Evolutionary conservation across 148 eudicot genomes (phyloP), one percentile per base, ranked within the genome.

Genomic region (Pharnaceum exiguum): DNA sequence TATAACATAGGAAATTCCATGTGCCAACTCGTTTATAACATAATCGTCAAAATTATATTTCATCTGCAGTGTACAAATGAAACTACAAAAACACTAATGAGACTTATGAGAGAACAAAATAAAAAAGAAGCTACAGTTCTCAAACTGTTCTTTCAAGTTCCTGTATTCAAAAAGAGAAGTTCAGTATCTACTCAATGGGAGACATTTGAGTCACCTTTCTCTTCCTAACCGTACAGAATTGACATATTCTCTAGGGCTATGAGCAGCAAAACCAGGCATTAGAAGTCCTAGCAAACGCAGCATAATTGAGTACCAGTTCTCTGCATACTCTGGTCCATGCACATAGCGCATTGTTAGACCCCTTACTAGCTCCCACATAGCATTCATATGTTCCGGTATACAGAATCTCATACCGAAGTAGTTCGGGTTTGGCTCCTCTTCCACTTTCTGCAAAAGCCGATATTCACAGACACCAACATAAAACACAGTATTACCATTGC

Each of bases 331-430:
- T 3, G 71, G 60, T 15, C 96, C 96, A 24, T 76, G 27, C 25
- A 63, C 30, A 51, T 76, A 77, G 1, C 68, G 60, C 64, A 83
- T 75, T 4, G 63, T 50, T 8, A 85, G 70, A 29, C 84, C 81
- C 75, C 96, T 81, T 9, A 85, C 51, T 32, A 85, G 48, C 76
- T 89, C 96, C 96, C 96, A 85, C 7, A 54, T 58, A 29, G 96
- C 83, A 62, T 80, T 89, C 58, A 79, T 1, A 51, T 89, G 63
- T 19, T 54, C 75, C 7, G 80, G 87, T 62, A 85, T 71, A 51
- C 82, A 38, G 77, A 60, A 89, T 28, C 58, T 21, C 23, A 75
- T 10, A 15, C 77, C 81, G 58, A 72, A 86, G 65, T 70, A 79
- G 62, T 89, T 89, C 46, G 55, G 62, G 75, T 89, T 82, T 12